Evolutionary conservation across 1,139 yeast genomes (phyloP), one percentile per base, ranked within the genome.

Genomic region (Hemisphaericaspora xylofermentans): DNA sequence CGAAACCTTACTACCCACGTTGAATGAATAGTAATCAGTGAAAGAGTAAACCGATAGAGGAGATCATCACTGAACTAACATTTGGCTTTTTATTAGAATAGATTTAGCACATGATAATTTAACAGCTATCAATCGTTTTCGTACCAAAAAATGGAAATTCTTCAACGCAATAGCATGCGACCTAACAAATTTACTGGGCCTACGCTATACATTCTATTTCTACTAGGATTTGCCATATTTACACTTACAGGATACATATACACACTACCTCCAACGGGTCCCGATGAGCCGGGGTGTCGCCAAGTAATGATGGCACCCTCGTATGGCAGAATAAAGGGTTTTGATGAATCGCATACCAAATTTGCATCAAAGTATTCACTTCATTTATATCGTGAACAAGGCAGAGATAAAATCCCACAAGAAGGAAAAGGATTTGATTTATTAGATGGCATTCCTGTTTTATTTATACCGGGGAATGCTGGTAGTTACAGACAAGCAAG

Each of bases 381-480:
- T 5, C 88, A 84, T 53, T 68, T 89, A 7, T 94, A 93, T 61
- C 66, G 93, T 44, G 94, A 85, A 54, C 88, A 83, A 50, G 82
- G 80, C 1, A 71, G 78, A 44, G 98, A 93, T 58, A 66, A 68
- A 2, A 66, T 70, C 39, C 56, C 64, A 14, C 58, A 59, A n/a
- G 57, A 62, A 19, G 64, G 66, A 12, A 56, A 67, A 13, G 41
- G 41, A 4, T 37, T 36, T 13, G 63, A 62, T 9, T 39, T 52
- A 7, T 59, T 84, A 26, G 74, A 74, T 39, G 98, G 98, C 0
- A 75, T 84, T 1, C 99, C 99, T 0, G 88, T 88, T 1, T 66
- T 94, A 16, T 94, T 94, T 57, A 85, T 94, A 30, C 98, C 98
- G 0, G 99, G 99, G 0, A 94, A 94, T 58, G 98, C 98, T 1